phyloP scores from a whole-genome alignment of 768 basidiomycete genomes.

The Lentinula guzmanii region DNA sequence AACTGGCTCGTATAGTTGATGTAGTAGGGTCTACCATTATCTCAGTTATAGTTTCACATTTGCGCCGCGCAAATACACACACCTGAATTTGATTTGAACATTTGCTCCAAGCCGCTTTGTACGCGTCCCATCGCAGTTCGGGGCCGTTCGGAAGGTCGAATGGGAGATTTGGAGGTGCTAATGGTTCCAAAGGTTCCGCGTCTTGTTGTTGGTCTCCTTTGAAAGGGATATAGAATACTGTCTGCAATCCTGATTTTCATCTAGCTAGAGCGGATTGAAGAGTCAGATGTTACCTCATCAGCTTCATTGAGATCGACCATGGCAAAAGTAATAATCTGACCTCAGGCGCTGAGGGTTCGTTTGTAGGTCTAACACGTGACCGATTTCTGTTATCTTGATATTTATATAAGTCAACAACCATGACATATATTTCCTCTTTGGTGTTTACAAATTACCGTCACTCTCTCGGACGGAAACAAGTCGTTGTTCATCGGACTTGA shows the following conservation, averaged over 20 bases:
- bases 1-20: constrained; percentile 42
- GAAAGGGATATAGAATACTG: constrained; percentile 4
- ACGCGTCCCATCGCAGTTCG: constrained; percentile 41
- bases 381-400: background rate
- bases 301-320: background rate
- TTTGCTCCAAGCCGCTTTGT: constrained; percentile 51
- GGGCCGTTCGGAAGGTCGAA: background rate
- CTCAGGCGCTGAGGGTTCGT: too few species aligned
- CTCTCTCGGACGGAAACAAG: too few species aligned
- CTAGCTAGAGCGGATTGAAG: background rate
- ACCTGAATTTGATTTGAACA: constrained; percentile 56
- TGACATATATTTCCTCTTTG: too few species aligned
- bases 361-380: background rate
- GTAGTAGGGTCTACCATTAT: constrained; percentile 35
- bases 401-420: too few species aligned
- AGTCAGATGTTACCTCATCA: background rate
- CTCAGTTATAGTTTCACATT: background rate
- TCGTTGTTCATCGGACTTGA: too few species aligned
- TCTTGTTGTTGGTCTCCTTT: background rate
- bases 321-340: background rate
- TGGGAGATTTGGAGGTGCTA: background rate
- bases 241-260: background rate
- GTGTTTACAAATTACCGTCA: too few species aligned
- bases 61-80: background rate
- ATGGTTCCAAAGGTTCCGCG: background rate